phyloP scores from a whole-genome alignment of 257 asterid species.

The Solanum appendiculatum region DNA sequence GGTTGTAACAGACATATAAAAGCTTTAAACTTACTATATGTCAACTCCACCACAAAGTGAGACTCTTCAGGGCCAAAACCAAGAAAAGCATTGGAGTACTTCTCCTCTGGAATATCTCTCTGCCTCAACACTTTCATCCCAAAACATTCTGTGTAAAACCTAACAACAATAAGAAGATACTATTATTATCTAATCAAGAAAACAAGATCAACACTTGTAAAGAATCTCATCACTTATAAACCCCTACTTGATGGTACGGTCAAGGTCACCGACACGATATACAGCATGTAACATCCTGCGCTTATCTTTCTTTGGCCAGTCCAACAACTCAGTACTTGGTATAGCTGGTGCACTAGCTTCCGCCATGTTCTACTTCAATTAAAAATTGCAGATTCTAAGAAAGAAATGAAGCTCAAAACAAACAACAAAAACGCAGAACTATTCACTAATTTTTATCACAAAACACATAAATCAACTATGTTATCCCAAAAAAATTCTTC shows the following conservation, averaged over 20 bases:
- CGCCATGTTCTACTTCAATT: slow-evolving; percentile 37
- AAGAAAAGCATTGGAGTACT: slow-evolving; percentile 92
- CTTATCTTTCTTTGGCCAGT: slow-evolving; percentile 88
- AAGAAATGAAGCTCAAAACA: background rate
- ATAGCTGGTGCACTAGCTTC: slow-evolving; percentile 40
- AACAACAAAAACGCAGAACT: background rate
- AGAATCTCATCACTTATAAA: background rate
- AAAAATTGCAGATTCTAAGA: background rate
- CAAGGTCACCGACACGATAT: slow-evolving; percentile 96
- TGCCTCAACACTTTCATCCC: slow-evolving; percentile 94
- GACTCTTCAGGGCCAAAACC: slow-evolving; percentile 99
- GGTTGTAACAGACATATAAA: background rate
- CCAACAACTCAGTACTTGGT: slow-evolving; percentile 64
- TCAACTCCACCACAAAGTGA: slow-evolving; percentile 80
- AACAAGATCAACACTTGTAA: background rate
- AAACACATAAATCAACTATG: no score
- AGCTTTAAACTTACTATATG: slow-evolving; percentile 63
- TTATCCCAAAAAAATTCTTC: background rate
- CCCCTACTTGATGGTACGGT: slow-evolving; percentile 84
- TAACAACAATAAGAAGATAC: slow-evolving; percentile 6
- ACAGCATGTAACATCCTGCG: slow-evolving; percentile 83
- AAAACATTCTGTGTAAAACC: slow-evolving; percentile 89
- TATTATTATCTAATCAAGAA: background rate
- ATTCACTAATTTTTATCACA: background rate
- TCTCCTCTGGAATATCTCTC: slow-evolving; percentile 86